phyloP scores from a whole-genome alignment of 1,284 basidiomycete species.

The Ceratobasidium sp. region DNA sequence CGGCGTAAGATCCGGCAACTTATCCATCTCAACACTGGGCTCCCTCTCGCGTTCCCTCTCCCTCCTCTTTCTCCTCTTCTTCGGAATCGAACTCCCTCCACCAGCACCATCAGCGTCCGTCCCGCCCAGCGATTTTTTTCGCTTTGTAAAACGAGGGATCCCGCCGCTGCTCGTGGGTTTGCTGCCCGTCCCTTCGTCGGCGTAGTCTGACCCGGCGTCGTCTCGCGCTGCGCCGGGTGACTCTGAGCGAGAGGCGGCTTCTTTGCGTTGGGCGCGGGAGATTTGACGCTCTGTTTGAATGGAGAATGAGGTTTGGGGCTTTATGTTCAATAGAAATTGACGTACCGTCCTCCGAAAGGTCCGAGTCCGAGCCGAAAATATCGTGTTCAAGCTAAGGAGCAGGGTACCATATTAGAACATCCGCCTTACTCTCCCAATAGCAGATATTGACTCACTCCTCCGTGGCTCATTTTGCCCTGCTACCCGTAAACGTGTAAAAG shows the following conservation, averaged over 20 bases:
- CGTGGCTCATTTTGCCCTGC: constrained; percentile 26
- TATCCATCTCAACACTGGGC: constrained; percentile 57
- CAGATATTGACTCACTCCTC: constrained; percentile 5
- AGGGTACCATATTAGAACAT: neutral
- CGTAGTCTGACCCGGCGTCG: constrained; percentile 71
- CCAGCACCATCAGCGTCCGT: constrained; percentile 61
- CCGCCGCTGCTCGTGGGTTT: constrained; percentile 51
- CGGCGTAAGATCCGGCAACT: constrained; percentile 68
- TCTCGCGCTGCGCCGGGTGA: constrained; percentile 18
- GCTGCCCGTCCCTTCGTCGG: constrained; percentile 64
- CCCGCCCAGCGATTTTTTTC: constrained; percentile 64
- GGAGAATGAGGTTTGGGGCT: constrained; percentile 31
- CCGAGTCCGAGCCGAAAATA: constrained; percentile 82
- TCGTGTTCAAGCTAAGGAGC: constrained; percentile 59
- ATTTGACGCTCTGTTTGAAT: constrained; percentile 47
- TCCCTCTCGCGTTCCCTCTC: constrained; percentile 64
- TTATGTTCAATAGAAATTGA: constrained; percentile 37
- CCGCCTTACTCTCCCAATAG: neutral
- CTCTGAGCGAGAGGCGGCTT: constrained; percentile 65
- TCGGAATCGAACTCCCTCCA: constrained; percentile 58
- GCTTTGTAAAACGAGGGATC: constrained; percentile 61
- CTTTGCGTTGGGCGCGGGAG: constrained; percentile 54
- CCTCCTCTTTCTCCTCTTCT: constrained; percentile 66
- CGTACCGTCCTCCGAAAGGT: constrained; percentile 77
- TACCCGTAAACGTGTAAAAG: constrained; percentile 12